phyloP scores from a whole-genome alignment of 2,329 filamentous ascomycete species.

The Thielaviopsis euricoi region DNA sequence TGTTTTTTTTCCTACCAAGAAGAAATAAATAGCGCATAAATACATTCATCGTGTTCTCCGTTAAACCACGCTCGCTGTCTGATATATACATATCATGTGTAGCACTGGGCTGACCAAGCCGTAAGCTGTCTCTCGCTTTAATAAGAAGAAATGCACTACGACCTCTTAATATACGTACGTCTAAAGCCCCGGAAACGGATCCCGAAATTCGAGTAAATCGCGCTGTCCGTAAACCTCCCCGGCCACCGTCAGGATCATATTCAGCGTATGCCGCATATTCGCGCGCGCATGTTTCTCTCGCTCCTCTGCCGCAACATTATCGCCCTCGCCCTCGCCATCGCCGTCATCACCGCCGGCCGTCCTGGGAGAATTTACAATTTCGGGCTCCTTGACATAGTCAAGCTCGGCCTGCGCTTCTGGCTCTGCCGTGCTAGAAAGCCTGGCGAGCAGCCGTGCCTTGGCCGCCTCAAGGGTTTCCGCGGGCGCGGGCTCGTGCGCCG shows the following conservation, averaged over 20 bases:
- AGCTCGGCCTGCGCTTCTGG: background rate
- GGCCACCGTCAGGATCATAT: constrained; percentile 79
- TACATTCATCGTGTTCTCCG: no score
- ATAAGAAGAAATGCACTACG: no score
- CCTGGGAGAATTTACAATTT: constrained; percentile 15
- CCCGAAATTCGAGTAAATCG: constrained; percentile 63
- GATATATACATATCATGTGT: no score
- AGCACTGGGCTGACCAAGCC: no score
- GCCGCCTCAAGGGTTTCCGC: constrained; percentile 29
- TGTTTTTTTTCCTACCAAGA: no score
- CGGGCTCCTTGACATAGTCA: constrained; percentile 18
- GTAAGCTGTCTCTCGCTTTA: no score
- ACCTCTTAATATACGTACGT: no score
- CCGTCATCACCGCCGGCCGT: constrained; percentile 11
- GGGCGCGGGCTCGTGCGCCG: constrained; percentile 14
- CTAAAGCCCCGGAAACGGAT: constrained; percentile 36
- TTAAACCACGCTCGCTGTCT: no score
- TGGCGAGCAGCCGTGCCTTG: constrained; percentile 31
- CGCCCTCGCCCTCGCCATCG: constrained; percentile 16
- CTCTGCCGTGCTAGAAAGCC: constrained; percentile 19
- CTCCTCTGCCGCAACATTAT: constrained; percentile 16
- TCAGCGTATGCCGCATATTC: constrained; percentile 55
- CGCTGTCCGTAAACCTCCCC: constrained; percentile 82
- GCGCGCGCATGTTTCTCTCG: constrained; percentile 22
- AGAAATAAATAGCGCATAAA: no score